phyloP scores from a whole-genome alignment of 2,329 filamentous ascomycete genomes.

The Geoglossum cookeanum region DNA sequence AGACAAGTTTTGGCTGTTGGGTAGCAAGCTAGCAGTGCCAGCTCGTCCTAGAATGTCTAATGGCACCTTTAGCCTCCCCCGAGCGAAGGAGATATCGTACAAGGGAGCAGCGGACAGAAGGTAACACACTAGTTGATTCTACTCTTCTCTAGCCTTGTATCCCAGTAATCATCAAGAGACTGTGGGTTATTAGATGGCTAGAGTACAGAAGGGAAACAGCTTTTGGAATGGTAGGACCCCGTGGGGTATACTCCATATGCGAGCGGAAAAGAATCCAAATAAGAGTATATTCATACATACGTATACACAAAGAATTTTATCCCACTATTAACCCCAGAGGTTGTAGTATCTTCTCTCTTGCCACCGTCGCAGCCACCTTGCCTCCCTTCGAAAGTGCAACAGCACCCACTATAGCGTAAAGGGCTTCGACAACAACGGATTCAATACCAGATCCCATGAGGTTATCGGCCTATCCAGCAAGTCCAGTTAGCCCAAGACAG shows the following conservation, averaged over 20 bases:
- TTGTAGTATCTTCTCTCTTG: slow-evolving; percentile 55
- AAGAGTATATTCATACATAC: background rate
- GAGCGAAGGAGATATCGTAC: background rate
- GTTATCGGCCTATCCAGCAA: slow-evolving; percentile 35
- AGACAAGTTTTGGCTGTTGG: background rate
- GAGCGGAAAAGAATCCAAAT: background rate
- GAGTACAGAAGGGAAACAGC: background rate
- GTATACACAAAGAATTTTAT: background rate
- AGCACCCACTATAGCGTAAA: slow-evolving; percentile 78
- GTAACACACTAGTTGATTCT: background rate
- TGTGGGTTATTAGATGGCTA: background rate
- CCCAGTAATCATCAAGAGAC: background rate
- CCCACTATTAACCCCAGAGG: slow-evolving; percentile 18
- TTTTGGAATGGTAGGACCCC: background rate
- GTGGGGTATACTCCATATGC: background rate
- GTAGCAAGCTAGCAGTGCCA: background rate
- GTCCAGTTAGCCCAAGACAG: slow-evolving; percentile 3
- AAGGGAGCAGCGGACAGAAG: background rate
- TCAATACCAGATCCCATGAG: slow-evolving; percentile 54
- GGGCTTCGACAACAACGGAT: slow-evolving; percentile 52
- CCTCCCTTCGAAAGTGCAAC: slow-evolving; percentile 76
- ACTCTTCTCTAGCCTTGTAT: background rate
- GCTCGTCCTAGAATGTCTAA: background rate
- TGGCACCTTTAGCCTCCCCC: background rate
- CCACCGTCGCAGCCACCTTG: slow-evolving; percentile 52